Evolutionary conservation across 2,329 filamentous ascomycete genomes (phyloP).

Genomic region (Aureobasidium sp.): DNA sequence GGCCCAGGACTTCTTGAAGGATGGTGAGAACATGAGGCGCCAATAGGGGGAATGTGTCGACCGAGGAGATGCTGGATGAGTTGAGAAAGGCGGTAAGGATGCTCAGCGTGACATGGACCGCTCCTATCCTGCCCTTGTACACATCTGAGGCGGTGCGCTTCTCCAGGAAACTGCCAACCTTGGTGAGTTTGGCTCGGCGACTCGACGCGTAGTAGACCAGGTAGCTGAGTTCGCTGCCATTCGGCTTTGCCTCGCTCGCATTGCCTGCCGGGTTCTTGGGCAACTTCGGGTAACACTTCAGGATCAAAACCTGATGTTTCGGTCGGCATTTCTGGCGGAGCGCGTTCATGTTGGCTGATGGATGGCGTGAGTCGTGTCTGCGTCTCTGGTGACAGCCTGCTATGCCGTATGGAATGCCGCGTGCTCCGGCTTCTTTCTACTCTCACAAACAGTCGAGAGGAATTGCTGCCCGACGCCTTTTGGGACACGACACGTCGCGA

Average conservation of each 20-base stretch:
- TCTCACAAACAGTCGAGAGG: neutral
- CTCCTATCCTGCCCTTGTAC: constrained; percentile 82
- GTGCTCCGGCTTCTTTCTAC: neutral
- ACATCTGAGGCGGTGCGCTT: constrained; percentile 90
- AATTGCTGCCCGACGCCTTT: neutral
- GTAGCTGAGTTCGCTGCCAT: constrained; percentile 94
- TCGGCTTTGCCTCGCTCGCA: constrained; percentile 89
- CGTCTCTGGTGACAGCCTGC: neutral
- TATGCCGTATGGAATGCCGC: neutral
- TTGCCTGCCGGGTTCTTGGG: constrained; percentile 58
- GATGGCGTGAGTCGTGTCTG: constrained; percentile 1
- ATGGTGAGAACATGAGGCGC: constrained; percentile 78
- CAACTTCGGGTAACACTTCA: constrained; percentile 93
- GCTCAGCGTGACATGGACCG: constrained; percentile 78
- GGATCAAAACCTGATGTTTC: constrained; percentile 91
- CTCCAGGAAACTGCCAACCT: constrained; percentile 90
- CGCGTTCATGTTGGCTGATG: constrained; percentile 41
- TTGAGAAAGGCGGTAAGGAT: constrained; percentile 89
- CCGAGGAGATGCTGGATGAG: constrained; percentile 52
- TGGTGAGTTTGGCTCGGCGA: constrained; percentile 88
- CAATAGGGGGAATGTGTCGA: constrained; percentile 80
- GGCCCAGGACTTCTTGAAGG: constrained; percentile 66
- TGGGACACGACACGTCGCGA: constrained; percentile 11
- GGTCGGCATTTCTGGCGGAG: constrained; percentile 63
- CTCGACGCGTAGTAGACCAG: constrained; percentile 95